Evolutionary conservation across 805 yeast species (phyloP).

Genomic region (Isabelozyma gotoi): DNA sequence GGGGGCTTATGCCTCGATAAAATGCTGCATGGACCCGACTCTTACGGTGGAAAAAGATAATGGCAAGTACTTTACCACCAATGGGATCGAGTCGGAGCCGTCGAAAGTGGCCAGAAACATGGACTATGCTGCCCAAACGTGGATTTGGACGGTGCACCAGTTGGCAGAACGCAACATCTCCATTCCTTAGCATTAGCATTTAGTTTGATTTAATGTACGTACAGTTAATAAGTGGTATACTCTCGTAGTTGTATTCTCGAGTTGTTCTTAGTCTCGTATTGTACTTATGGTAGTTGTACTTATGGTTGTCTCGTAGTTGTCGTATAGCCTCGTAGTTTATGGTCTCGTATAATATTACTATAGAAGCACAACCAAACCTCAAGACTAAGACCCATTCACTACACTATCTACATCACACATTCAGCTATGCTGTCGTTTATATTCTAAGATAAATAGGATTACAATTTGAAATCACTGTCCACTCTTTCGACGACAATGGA

Average conservation of each 20-base stretch:
- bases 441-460: too few species aligned
- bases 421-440: too few species aligned
- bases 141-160: slow-evolving; percentile 77
- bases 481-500: slow-evolving; percentile 81
- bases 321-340: too few species aligned
- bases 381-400: too few species aligned
- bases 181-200: slow-evolving; percentile 15
- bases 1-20: slow-evolving; percentile 65
- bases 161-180: slow-evolving; percentile 47
- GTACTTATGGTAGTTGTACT: neutral
- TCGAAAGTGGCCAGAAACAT: slow-evolving; percentile 55
- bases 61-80: slow-evolving; percentile 67
- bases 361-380: too few species aligned
- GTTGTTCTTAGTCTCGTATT: neutral
- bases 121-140: slow-evolving; percentile 64
- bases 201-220: too few species aligned
- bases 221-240: too few species aligned
- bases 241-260: too few species aligned
- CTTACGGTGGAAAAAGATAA: slow-evolving; percentile 54
- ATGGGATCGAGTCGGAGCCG: slow-evolving; percentile 56
- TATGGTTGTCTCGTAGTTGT: too few species aligned
- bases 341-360: too few species aligned
- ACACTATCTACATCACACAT: too few species aligned
- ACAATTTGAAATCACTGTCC: too few species aligned
- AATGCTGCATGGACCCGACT: slow-evolving; percentile 57